These are phyloP conservation scores for Termitomyces sp. DNA, from an alignment of 768 basidiomycete genomes.

Conservation along the genomic window DNA sequence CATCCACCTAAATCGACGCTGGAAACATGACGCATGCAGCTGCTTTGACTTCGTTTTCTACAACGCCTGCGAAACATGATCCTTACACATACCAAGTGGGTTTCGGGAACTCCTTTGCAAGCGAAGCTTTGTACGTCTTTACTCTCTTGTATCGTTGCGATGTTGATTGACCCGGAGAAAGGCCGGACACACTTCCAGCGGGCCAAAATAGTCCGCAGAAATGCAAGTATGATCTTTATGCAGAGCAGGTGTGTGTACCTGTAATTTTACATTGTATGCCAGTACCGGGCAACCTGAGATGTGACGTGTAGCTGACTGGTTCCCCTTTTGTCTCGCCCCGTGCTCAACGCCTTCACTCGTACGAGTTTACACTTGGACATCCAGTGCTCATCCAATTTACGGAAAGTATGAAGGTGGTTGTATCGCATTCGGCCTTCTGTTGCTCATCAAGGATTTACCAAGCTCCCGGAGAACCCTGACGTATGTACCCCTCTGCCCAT, in stretches of 20 bases:
- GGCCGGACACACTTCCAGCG: constrained; percentile 49
- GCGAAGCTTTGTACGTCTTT: constrained; percentile 44
- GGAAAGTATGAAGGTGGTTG: constrained; percentile 37
- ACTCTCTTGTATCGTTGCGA: neutral
- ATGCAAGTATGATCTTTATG: constrained; percentile 57
- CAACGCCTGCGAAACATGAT: constrained; percentile 34
- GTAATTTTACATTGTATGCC: neutral
- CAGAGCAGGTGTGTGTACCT: constrained; percentile 37
- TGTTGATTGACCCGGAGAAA: constrained; percentile 11
- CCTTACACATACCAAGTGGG: constrained; percentile 55
- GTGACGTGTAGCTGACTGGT: constrained; percentile 45
- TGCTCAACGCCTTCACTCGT: constrained; percentile 46
- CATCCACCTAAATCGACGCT: no score
- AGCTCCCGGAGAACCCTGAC: constrained; percentile 51
- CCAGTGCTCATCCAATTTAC: neutral
- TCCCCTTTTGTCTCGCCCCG: constrained; percentile 56
- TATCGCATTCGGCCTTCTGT: constrained; percentile 68
- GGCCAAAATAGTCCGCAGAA: constrained; percentile 62
- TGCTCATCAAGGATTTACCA: constrained; percentile 56
- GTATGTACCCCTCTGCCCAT: constrained; percentile 26
- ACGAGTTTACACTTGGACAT: constrained; percentile 13
- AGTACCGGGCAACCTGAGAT: neutral
- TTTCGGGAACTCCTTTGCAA: constrained; percentile 52
- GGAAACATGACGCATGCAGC: constrained; percentile 25
- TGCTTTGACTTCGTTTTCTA: constrained; percentile 32